A percentile compares a stretch with the other conserved stretches of the same genome.
phyloP scores from a whole-genome alignment of 2,329 filamentous ascomycete species.

The Colletotrichum chrysophilum region DNA sequence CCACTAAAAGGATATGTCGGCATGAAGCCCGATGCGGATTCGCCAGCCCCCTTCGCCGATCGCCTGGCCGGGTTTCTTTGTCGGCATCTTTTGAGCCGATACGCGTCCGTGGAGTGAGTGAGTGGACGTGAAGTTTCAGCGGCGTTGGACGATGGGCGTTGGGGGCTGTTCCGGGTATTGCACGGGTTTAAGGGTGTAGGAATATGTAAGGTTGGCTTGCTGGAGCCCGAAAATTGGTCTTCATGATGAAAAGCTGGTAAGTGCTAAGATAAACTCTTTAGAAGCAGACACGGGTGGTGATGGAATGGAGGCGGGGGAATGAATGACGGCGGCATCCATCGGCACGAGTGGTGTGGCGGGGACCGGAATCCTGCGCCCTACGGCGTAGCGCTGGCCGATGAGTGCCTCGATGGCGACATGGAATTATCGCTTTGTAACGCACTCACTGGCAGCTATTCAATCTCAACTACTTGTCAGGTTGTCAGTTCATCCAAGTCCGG shows the following conservation, averaged over 20 bases:
- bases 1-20: conserved; percentile 12
- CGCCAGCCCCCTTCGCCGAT: conserved; percentile 1
- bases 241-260: background rate
- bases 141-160: background rate
- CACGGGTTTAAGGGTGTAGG: background rate
- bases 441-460: background rate
- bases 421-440: background rate
- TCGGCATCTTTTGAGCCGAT: conserved; percentile 23
- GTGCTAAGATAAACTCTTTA: background rate
- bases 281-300: background rate
- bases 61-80: background rate
- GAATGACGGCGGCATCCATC: background rate
- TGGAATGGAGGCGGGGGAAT: background rate
- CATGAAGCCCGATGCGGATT: background rate
- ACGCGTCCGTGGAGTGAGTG: background rate
- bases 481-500: fast-evolving
- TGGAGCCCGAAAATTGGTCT: background rate
- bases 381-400: background rate
- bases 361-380: background rate
- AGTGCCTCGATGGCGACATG: background rate
- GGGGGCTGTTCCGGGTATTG: background rate
- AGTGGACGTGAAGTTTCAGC: background rate
- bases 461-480: fast-evolving
- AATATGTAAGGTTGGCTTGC: background rate
- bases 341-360: background rate